Evolutionary conservation across 768 basidiomycete genomes (phyloP).

Genomic region (Lactarius quietus): DNA sequence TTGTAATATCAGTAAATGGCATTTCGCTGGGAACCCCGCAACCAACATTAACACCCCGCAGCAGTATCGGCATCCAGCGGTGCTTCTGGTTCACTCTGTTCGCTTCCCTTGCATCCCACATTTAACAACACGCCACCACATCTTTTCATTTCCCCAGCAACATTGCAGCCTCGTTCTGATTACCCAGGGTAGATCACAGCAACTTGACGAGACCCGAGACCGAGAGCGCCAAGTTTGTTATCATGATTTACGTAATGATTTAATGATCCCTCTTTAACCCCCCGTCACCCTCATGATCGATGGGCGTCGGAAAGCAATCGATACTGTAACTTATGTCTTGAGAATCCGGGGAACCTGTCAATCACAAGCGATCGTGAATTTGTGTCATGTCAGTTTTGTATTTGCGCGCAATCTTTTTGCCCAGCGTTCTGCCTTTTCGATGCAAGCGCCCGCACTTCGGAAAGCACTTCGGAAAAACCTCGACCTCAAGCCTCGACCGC

Average conservation of each 20-base stretch:
- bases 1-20: slow-evolving; percentile 11
- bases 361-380: too few relatives aligned
- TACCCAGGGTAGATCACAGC: neutral
- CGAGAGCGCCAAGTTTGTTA: neutral
- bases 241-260: neutral
- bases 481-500: neutral
- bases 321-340: neutral
- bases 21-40: neutral
- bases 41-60: neutral
- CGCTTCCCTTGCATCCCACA: neutral
- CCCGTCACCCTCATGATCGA: neutral
- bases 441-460: neutral
- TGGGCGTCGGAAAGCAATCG: neutral
- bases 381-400: too few relatives aligned
- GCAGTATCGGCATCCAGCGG: neutral
- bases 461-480: neutral
- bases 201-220: neutral
- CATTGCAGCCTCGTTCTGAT: neutral
- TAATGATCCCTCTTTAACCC: neutral
- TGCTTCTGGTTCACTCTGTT: neutral
- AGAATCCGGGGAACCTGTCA: neutral
- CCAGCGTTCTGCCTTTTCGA: neutral
- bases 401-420: neutral
- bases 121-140: neutral
- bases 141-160: neutral